Evolutionary conservation across 441 rosid genomes (phyloP), one percentile per base, ranked within the genome.

Genomic region (Flueggea neowawraea): DNA sequence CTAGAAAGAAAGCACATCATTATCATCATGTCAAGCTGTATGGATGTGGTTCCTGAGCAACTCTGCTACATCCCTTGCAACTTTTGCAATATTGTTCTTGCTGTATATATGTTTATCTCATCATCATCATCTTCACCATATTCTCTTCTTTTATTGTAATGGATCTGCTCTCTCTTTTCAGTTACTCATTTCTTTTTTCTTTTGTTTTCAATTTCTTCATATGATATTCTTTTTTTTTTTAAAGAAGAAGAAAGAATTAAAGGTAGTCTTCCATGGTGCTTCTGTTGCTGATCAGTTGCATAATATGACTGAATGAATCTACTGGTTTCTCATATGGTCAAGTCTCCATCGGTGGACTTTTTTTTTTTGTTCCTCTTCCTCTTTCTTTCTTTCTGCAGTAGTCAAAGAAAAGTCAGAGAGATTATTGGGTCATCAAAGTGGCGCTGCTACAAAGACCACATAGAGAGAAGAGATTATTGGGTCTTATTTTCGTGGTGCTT

Each of bases 41-140:
- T 75, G 60, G 86, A 81, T 71, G 75, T 43, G 61, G 88, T 72
- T 47, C 75, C 94, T 55, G 97, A 93, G 75, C 96, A 93, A 68
- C 91, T 93, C 77, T 93, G 97, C 85, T 90, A 90, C 79, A 84
- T 93, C 88, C 98, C 91, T 71, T 93, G 98, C 90, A 90, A 88
- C 91, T 87, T 87, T 69, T 93, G 98, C 96, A 88, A 85, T 78
- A 85, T 88, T 69, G 89, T 88, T 72, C 97, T 93, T 57, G 98
- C 96, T 96, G 98, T 93, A 83, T 70, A 17, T 51, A 71, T 41
- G 48, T 63, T 66, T 60, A 47, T 33, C 14, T 16, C 4, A n/a
- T 22, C 53, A 22, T n/a, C n/a, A n/a, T 36, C n/a, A 52, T 58
- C 66, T 64, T 47, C 50, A 9, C 50, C 55, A 11, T 5, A 1